Conservation (phyloP, 2,329 filamentous ascomycete genomes). For the Aphanocladium album region DNA sequence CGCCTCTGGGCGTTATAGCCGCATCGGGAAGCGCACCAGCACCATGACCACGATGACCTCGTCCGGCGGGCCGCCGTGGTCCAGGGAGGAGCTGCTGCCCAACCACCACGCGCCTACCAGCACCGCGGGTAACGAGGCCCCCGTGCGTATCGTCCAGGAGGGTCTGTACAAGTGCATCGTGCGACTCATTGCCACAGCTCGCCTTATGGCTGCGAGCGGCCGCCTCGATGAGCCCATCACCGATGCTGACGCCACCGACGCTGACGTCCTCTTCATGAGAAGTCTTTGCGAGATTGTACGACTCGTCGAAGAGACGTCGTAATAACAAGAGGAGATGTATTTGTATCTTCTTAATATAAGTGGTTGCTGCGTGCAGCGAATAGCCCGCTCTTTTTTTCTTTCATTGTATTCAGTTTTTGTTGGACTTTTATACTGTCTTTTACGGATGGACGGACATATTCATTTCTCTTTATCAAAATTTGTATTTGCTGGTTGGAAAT, state of each 20-base stretch:
- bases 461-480: background rate
- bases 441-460: background rate
- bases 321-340: background rate
- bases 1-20: conserved; percentile 18
- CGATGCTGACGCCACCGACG: conserved; percentile 25
- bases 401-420: background rate
- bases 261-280: conserved; percentile 34
- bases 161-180: conserved; percentile 48
- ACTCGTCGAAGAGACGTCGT: conserved; percentile 28
- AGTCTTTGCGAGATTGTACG: conserved; percentile 40
- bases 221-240: conserved; percentile 25
- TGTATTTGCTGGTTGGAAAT: background rate
- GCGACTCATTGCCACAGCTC: conserved; percentile 45
- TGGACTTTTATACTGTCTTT: background rate
- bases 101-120: conserved; percentile 14
- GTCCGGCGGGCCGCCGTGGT: conserved; percentile 22
- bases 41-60: conserved; percentile 18
- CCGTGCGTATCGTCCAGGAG: conserved; percentile 41
- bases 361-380: too few relatives aligned
- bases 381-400: background rate
- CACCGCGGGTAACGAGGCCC: conserved; percentile 26
- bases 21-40: conserved; percentile 22
- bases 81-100: conserved; percentile 23
- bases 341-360: background rate
- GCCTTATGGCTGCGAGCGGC: conserved; percentile 29